Evolutionary conservation across 2,329 filamentous ascomycete species (phyloP).

Genomic region (Drechslera avenae): DNA sequence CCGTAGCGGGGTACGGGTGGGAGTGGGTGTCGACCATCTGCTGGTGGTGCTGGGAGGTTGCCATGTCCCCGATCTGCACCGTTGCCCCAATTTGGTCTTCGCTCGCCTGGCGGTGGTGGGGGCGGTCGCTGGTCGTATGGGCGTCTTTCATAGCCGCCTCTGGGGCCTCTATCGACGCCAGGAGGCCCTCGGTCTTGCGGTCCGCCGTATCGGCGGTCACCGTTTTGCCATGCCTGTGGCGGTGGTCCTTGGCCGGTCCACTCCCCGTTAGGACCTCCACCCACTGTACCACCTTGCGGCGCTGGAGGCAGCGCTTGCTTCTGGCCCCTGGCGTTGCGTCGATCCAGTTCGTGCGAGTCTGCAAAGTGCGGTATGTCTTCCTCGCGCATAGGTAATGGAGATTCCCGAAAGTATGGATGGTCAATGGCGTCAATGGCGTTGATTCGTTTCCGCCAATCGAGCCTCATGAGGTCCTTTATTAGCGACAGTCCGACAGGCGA

Average conservation of each 20-base stretch:
- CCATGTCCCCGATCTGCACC: slow-evolving; percentile 29
- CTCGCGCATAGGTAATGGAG: slow-evolving; percentile 78
- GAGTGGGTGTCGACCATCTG: slow-evolving; percentile 43
- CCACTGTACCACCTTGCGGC: slow-evolving; percentile 88
- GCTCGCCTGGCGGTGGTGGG: slow-evolving; percentile 43
- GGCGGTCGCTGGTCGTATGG: slow-evolving; percentile 41
- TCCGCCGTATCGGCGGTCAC: slow-evolving; percentile 40
- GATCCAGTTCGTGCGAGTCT: slow-evolving; percentile 95
- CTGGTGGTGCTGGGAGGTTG: slow-evolving; percentile 44
- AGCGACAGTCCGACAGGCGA: slow-evolving; percentile 77
- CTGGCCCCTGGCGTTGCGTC: slow-evolving; percentile 85
- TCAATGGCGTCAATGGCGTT: slow-evolving; percentile 93
- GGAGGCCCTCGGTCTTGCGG: slow-evolving; percentile 50
- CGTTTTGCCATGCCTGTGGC: slow-evolving; percentile 42
- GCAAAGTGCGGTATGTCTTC: slow-evolving; percentile 90
- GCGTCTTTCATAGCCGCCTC: slow-evolving; percentile 38
- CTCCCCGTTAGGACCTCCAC: slow-evolving; percentile 67
- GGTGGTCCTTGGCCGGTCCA: slow-evolving; percentile 58
- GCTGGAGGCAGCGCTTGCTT: slow-evolving; percentile 85
- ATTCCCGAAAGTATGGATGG: slow-evolving; percentile 85
- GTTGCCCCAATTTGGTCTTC: slow-evolving; percentile 42
- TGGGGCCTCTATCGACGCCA: slow-evolving; percentile 40
- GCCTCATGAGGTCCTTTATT: slow-evolving; percentile 78
- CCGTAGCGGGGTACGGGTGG: slow-evolving; percentile 44
- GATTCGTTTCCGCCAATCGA: slow-evolving; percentile 87